Evolutionary conservation across 331 rosid species (phyloP).

Genomic region (Rosa hybrid): DNA sequence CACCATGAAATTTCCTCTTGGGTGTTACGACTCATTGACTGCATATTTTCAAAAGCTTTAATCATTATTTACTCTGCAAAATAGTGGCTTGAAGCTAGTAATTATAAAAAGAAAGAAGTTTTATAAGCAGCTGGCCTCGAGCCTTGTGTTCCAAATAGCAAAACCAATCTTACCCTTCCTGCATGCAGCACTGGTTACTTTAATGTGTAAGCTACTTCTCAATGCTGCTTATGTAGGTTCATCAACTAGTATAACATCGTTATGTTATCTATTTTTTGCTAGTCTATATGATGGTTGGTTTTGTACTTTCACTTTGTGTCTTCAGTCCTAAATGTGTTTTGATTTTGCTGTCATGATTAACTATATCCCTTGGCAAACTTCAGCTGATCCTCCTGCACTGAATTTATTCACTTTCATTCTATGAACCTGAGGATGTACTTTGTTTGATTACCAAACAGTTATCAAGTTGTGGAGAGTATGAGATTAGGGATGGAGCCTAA

Average conservation of each 20-base stretch:
- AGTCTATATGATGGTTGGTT: neutral
- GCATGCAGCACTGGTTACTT: neutral
- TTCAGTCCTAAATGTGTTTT: neutral
- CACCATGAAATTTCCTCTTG: neutral
- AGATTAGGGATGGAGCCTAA: conserved; percentile 89
- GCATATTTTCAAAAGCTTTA: neutral
- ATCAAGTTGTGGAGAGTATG: conserved; percentile 98
- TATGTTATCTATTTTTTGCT: neutral
- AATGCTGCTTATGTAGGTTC: neutral
- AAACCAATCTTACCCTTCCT: neutral
- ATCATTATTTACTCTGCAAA: neutral
- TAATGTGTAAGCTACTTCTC: neutral
- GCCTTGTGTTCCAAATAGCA: neutral
- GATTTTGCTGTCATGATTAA: neutral
- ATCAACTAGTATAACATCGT: neutral
- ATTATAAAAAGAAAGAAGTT: neutral
- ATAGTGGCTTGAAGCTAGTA: neutral
- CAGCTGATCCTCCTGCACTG: neutral
- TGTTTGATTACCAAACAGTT: conserved; percentile 48
- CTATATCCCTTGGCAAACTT: neutral
- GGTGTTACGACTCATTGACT: neutral
- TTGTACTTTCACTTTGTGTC: neutral
- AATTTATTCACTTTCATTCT: neutral
- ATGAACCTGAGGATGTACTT: conserved; percentile 6
- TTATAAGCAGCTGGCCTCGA: neutral